Conservation (phyloP, 148 eudicot genomes). For the Gaultheria prostrata region DNA sequence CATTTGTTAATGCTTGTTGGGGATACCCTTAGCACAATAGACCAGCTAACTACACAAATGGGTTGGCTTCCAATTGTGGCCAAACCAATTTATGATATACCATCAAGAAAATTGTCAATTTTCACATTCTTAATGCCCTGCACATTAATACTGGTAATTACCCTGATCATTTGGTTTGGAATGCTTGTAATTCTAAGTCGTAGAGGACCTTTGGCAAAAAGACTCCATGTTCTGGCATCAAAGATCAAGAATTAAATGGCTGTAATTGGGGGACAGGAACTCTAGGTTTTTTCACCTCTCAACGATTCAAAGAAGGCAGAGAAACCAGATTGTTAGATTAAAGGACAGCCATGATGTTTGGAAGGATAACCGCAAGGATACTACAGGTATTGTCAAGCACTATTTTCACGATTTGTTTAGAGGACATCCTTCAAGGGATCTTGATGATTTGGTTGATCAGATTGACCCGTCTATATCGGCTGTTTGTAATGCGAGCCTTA, state of each 20-base stretch:
- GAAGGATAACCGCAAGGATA: not conserved
- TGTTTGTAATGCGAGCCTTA: not conserved
- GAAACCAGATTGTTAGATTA: not conserved
- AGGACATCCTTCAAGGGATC: fast-evolving
- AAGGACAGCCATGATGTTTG: not conserved
- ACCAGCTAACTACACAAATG: too few species aligned
- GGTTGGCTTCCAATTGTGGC: not conserved
- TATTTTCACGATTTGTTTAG: too few species aligned
- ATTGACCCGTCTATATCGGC: not conserved
- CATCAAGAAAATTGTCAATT: not conserved
- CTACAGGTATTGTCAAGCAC: too few species aligned
- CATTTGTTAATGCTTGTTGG: too few species aligned
- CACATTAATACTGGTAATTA: too few species aligned
- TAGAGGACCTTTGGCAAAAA: not conserved
- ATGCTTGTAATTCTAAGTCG: too few species aligned
- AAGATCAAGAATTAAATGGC: not conserved
- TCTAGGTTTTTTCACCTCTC: not conserved
- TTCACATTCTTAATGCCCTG: not conserved
- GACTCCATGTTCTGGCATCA: not conserved
- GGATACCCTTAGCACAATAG: too few species aligned
- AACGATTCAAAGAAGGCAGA: not conserved
- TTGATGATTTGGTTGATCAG: not conserved
- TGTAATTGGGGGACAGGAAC: not conserved
- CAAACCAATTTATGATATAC: not conserved
- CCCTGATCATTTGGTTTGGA: too few species aligned